Evolutionary conservation across 495 filamentous ascomycete species (phyloP).

Genomic region (Penicillium pulvis): DNA sequence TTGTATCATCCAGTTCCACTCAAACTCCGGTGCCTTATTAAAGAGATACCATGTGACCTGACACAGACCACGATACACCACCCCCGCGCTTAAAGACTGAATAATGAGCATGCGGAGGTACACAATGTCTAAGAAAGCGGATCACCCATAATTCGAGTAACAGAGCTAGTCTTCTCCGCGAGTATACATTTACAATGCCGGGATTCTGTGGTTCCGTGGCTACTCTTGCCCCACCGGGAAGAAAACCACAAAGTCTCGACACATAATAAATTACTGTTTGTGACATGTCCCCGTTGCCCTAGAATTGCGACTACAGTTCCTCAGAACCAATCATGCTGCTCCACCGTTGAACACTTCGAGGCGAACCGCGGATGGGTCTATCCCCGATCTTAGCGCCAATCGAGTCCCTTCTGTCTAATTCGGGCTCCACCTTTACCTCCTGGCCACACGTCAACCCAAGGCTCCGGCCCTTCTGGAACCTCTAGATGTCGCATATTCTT

Average conservation of each 20-base stretch:
- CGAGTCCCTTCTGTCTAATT: neutral
- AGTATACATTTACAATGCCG: too few relatives aligned
- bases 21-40: neutral
- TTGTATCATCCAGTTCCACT: neutral
- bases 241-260: neutral
- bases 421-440: conserved; percentile 11
- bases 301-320: neutral
- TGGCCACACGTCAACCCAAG: conserved; percentile 21
- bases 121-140: neutral
- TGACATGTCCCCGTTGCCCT: neutral
- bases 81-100: neutral
- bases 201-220: neutral
- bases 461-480: conserved; percentile 24
- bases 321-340: neutral
- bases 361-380: conserved; percentile 1
- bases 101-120: neutral
- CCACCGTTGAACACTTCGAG: conserved; percentile 1
- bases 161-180: neutral
- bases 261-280: too few relatives aligned
- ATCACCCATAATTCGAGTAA: neutral
- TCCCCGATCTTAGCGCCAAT: conserved; percentile 7
- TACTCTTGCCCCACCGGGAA: neutral
- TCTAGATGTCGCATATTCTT: conserved; percentile 3
- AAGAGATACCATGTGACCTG: neutral
- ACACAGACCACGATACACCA: neutral